Evolutionary conservation across 192 early-diverging fungal genomes (phyloP).

Genomic region (Gaertneriomyces sp.): DNA sequence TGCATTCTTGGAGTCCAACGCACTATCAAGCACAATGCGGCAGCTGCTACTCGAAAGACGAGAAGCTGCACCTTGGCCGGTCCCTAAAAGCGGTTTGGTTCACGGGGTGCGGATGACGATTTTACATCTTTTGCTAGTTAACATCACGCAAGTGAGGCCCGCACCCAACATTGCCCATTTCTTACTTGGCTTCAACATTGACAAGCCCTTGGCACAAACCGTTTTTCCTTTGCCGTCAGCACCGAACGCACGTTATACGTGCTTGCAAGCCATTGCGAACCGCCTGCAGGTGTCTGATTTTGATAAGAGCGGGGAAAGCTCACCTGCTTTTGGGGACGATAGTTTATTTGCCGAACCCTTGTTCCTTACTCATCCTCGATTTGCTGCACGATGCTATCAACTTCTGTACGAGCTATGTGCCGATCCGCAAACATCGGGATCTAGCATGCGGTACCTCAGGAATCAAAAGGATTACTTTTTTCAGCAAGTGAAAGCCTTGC

Average conservation of each 20-base stretch:
- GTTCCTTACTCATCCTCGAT: conserved; percentile 63
- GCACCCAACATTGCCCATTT: conserved; percentile 83
- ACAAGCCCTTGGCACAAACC: conserved; percentile 3
- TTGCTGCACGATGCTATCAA: conserved; percentile 86
- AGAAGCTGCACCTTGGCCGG: neutral
- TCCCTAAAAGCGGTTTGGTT: conserved; percentile 29
- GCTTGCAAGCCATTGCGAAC: conserved; percentile 43
- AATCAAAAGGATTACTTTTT: conserved; percentile 73
- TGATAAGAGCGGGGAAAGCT: neutral
- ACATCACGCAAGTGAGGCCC: conserved; percentile 51
- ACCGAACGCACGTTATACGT: conserved; percentile 7
- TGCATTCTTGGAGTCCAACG: no score
- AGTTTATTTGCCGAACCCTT: conserved; percentile 42
- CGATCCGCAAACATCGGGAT: conserved; percentile 59
- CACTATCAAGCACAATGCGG: no score
- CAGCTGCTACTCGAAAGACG: no score
- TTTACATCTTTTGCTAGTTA: conserved; percentile 78
- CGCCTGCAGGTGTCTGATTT: conserved; percentile 15
- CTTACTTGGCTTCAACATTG: conserved; percentile 75
- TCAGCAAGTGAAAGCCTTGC: conserved; percentile 57
- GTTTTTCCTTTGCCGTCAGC: neutral
- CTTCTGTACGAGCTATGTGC: conserved; percentile 80
- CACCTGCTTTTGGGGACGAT: conserved; percentile 4
- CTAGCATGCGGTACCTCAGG: conserved; percentile 77
- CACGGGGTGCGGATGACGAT: conserved; percentile 76